Conservation (phyloP, 2,329 filamentous ascomycete species). For the Didymella pomorum region DNA sequence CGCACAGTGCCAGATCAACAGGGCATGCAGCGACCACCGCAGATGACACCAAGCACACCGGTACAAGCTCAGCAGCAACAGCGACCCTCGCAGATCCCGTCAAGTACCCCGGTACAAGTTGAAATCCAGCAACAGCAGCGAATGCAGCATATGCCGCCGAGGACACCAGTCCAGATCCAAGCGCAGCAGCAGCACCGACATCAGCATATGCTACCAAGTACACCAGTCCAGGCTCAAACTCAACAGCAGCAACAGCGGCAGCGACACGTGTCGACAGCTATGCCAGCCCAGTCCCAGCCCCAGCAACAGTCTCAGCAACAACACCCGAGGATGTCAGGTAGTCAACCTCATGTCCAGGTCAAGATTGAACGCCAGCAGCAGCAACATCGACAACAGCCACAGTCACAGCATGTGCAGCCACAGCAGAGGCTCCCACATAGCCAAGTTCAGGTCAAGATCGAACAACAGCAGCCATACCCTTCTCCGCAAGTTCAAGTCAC, state of each 20-base stretch:
- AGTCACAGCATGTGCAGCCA: neutral
- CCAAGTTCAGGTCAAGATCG: neutral
- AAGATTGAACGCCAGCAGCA: constrained; percentile 7
- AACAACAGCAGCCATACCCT: constrained; percentile 1
- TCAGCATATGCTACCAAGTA: neutral
- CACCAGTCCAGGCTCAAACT: neutral
- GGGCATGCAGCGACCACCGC: constrained; percentile 39
- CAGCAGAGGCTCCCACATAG: neutral
- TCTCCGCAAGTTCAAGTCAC: constrained; percentile 1
- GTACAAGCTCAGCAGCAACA: constrained; percentile 23
- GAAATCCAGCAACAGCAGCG: constrained; percentile 22
- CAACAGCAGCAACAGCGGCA: constrained; percentile 1
- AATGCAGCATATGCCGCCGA: constrained; percentile 28
- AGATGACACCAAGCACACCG: constrained; percentile 39
- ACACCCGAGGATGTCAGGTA: neutral
- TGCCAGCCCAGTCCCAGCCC: neutral
- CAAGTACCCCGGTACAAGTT: constrained; percentile 29
- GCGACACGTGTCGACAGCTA: neutral
- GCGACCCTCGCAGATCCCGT: constrained; percentile 24
- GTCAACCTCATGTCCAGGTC: neutral
- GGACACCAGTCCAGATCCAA: constrained; percentile 27
- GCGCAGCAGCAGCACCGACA: constrained; percentile 18
- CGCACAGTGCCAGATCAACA: constrained; percentile 50
- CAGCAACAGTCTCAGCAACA: constrained; percentile 9
- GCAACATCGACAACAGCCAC: neutral